These are phyloP conservation scores for Entomortierella parvispora DNA, from an alignment of 192 early-diverging fungal species.

Conservation along the genomic window DNA sequence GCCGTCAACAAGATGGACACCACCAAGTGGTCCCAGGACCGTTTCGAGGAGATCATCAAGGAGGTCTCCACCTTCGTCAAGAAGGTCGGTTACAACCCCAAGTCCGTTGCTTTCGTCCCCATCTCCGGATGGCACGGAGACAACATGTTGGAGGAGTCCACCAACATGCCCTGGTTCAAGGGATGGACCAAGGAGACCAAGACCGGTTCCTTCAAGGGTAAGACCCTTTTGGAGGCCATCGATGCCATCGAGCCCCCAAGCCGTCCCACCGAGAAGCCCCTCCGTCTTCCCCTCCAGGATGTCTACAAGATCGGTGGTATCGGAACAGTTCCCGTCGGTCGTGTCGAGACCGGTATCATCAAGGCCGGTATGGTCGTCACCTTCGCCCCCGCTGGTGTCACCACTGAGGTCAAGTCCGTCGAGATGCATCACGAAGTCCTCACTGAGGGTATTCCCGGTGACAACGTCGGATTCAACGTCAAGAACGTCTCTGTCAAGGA, in stretches of 20 bases:
- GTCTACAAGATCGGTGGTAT: constrained; percentile 99
- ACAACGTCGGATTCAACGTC: constrained; percentile 99
- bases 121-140: constrained; percentile 99
- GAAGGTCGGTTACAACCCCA: constrained; percentile 97
- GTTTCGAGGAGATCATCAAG: constrained; percentile 97
- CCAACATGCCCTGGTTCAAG: constrained; percentile 98
- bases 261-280: constrained; percentile 92
- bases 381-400: constrained; percentile 88
- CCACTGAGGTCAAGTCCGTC: constrained; percentile 97
- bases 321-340: constrained; percentile 96
- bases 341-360: constrained; percentile 96
- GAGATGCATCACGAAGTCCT: constrained; percentile 98
- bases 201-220: constrained; percentile 69
- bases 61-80: constrained; percentile 96
- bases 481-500: constrained; percentile 98
- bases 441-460: constrained; percentile 88
- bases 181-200: constrained; percentile 95
- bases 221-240: constrained; percentile 94
- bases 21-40: constrained; percentile 93
- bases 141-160: constrained; percentile 95
- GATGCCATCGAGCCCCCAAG: constrained; percentile 93
- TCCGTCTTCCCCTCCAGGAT: constrained; percentile 97
- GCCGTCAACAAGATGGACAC: constrained; percentile 99
- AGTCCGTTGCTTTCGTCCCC: constrained; percentile 93
- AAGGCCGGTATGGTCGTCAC: constrained; percentile 91